phyloP scores from a whole-genome alignment of 106 monocot species.

The Allium cepa region DNA sequence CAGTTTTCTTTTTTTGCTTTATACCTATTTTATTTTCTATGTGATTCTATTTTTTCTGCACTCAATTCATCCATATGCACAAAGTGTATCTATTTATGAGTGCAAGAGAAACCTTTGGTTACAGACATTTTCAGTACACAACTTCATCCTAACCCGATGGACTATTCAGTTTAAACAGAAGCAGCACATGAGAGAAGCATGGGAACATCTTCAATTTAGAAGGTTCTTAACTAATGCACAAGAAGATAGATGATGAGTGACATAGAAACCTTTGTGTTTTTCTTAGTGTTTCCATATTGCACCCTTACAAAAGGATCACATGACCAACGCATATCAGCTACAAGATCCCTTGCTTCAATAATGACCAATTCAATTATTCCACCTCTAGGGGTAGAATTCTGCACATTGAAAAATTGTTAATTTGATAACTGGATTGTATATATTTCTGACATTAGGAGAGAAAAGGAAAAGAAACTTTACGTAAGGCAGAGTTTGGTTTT shows the following conservation, averaged over 20 bases:
- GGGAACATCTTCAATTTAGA: background rate
- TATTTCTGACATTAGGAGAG: background rate
- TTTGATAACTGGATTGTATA: background rate
- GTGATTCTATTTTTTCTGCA: too few species aligned
- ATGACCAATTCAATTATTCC: slow-evolving; percentile 62
- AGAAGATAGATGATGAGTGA: slow-evolving; percentile 1
- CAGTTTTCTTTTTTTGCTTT: too few species aligned
- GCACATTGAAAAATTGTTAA: background rate
- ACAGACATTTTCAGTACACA: too few species aligned
- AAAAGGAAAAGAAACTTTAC: background rate
- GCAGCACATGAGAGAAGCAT: too few species aligned
- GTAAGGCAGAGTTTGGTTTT: too few species aligned
- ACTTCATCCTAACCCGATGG: too few species aligned
- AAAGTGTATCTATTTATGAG: background rate
- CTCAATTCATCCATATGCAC: too few species aligned
- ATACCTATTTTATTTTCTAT: too few species aligned
- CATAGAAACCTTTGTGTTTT: slow-evolving; percentile 74
- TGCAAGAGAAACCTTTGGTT: background rate
- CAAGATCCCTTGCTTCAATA: slow-evolving; percentile 86
- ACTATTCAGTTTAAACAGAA: too few species aligned
- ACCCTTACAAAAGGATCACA: slow-evolving; percentile 96
- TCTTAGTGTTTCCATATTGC: slow-evolving; percentile 85
- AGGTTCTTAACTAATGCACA: background rate
- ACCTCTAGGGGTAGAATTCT: slow-evolving; percentile 31
- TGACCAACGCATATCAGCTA: slow-evolving; percentile 87